Evolutionary conservation across 345 rosid species (phyloP).

Genomic region (Populus tremula): DNA sequence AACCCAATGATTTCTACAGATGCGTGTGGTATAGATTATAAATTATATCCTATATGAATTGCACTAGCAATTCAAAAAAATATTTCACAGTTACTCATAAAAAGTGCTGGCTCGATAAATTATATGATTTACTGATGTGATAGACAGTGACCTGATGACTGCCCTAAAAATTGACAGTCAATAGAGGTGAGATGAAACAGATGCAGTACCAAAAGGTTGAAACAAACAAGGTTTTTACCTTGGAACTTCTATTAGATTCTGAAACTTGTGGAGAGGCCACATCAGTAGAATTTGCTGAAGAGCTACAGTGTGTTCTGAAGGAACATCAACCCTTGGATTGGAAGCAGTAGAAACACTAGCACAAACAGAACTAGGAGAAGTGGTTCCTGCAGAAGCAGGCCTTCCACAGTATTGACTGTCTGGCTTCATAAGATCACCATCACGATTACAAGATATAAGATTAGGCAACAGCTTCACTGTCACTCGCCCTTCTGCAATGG

Average conservation of each 20-base stretch:
- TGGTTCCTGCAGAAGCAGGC: slow-evolving; percentile 28
- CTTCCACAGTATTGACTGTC: slow-evolving; percentile 41
- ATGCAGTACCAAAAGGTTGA: not conserved
- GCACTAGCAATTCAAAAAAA: not conserved
- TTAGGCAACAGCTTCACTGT: slow-evolving; percentile 14
- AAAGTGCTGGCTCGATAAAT: not conserved
- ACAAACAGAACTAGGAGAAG: slow-evolving; percentile 26
- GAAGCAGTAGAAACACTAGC: slow-evolving; percentile 37
- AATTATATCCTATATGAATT: not conserved
- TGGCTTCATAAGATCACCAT: slow-evolving; percentile 27
- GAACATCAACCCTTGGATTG: slow-evolving; percentile 23
- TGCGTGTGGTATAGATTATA: not conserved
- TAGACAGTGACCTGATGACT: not conserved
- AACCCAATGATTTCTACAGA: not conserved
- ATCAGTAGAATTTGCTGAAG: slow-evolving; percentile 39
- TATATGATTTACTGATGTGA: not conserved
- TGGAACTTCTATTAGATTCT: slow-evolving; percentile 45
- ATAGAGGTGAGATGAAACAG: not conserved
- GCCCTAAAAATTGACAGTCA: not conserved
- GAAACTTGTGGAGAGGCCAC: slow-evolving; percentile 40
- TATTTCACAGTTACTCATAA: not conserved
- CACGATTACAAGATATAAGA: slow-evolving; percentile 32
- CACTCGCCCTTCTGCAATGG: slow-evolving; percentile 33
- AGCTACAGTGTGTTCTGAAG: slow-evolving; percentile 26
- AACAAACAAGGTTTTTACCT: slow-evolving; percentile 37